Evolutionary conservation across 441 rosid genomes (phyloP).

Genomic region (Euphorbia schlechtendalii): DNA sequence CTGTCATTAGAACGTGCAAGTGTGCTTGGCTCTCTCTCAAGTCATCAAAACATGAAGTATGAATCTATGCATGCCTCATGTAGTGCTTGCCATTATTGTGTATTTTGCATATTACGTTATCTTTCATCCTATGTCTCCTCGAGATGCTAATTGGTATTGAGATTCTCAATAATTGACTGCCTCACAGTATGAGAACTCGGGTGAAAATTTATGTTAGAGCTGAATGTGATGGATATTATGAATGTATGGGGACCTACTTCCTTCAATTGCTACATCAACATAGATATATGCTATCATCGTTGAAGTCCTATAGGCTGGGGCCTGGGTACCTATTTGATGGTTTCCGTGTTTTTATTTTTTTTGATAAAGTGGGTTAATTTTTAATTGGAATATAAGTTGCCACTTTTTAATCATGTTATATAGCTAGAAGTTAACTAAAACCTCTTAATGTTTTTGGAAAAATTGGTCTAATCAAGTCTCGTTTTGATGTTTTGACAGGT

Average conservation of each 20-base stretch:
- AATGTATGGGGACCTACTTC: background rate
- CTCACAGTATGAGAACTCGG: background rate
- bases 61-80: background rate
- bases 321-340: background rate
- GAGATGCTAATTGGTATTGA: background rate
- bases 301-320: conserved; percentile 1
- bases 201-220: conserved; percentile 2
- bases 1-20: background rate
- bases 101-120: background rate
- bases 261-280: background rate
- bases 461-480: conserved; percentile 17
- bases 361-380: background rate
- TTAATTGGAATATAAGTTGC: background rate
- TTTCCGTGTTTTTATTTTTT: background rate
- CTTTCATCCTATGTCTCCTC: background rate
- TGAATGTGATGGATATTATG: background rate
- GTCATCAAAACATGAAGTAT: too few species aligned
- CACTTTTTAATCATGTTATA: background rate
- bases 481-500: conserved; percentile 51
- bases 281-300: conserved; percentile 1
- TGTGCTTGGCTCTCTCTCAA: too few species aligned
- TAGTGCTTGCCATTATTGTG: background rate
- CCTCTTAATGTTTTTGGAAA: background rate
- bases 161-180: conserved; percentile 5
- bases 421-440: background rate